A percentile compares a stretch with the other conserved stretches of the same genome.
Conservation (phyloP, 345 rosid genomes). For the Capsella bursapastoris region DNA sequence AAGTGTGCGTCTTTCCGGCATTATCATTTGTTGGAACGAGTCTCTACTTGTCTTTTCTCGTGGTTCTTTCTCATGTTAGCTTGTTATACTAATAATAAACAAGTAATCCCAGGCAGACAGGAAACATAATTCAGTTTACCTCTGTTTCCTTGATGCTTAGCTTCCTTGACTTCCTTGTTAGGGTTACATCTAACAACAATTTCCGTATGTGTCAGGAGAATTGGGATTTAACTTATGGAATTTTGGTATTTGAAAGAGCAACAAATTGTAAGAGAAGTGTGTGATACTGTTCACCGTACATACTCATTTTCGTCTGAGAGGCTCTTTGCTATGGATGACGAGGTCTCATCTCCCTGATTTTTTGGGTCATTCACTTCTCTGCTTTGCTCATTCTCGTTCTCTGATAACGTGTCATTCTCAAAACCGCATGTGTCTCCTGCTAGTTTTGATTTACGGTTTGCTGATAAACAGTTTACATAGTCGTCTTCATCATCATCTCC, state of each 20-base stretch:
- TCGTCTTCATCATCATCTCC: conserved; percentile 39
- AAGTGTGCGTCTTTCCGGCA: conserved; percentile 56
- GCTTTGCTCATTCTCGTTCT: conserved; percentile 31
- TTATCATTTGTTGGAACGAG: conserved; percentile 49
- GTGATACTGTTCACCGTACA: conserved; percentile 38
- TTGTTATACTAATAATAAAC: background rate
- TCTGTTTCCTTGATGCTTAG: conserved; percentile 36
- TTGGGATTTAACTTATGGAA: background rate
- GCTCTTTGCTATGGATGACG: conserved; percentile 52
- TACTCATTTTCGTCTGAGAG: conserved; percentile 52
- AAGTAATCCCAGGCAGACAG: background rate
- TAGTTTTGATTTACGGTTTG: conserved; percentile 32
- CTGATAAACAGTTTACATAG: conserved; percentile 37
- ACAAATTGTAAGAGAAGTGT: background rate
- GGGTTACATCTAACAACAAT: conserved; percentile 43
- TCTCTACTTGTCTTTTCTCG: conserved; percentile 38
- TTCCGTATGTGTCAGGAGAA: conserved; percentile 28
- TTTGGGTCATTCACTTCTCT: conserved; percentile 42
- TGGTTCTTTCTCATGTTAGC: conserved; percentile 34
- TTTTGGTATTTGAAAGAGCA: background rate
- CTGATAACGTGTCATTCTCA: conserved; percentile 38
- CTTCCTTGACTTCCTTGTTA: conserved; percentile 39
- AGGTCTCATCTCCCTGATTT: conserved; percentile 48
- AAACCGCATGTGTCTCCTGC: conserved; percentile 41
- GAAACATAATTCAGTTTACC: conserved; percentile 20